A percentile compares a stretch with the other conserved stretches of the same genome.
phyloP scores from a whole-genome alignment of 2,329 filamentous ascomycete genomes.

The Thermothelomyces thermophilus region DNA sequence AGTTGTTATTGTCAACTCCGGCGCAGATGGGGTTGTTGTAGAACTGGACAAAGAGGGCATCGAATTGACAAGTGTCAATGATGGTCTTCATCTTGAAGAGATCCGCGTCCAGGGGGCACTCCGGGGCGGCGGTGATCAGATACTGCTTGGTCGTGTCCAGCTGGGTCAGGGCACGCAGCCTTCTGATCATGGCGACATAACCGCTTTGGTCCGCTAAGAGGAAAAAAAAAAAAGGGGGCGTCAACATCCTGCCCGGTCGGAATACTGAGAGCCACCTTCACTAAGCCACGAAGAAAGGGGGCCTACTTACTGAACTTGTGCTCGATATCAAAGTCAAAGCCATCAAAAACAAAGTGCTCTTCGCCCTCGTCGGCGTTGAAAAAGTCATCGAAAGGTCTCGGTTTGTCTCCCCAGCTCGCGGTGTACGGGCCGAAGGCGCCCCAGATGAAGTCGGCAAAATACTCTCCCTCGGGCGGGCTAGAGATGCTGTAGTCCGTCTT shows the following conservation, averaged over 20 bases:
- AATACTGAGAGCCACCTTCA: neutral
- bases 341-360: slow-evolving; percentile 39
- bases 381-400: slow-evolving; percentile 39
- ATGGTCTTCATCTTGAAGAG: slow-evolving; percentile 40
- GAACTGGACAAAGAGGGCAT: slow-evolving; percentile 41
- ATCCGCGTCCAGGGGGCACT: slow-evolving; percentile 34
- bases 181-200: slow-evolving; percentile 28
- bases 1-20: slow-evolving; percentile 33
- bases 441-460: slow-evolving; percentile 36
- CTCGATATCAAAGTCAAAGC: slow-evolving; percentile 48
- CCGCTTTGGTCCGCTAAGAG: slow-evolving; percentile 23
- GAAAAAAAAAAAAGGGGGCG: neutral
- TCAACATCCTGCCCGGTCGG: slow-evolving; percentile 10
- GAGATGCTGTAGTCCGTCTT: slow-evolving; percentile 32
- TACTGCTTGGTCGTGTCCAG: slow-evolving; percentile 26
- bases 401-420: slow-evolving; percentile 24
- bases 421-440: slow-evolving; percentile 33
- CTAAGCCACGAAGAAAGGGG: neutral
- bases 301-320: slow-evolving; percentile 22
- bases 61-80: slow-evolving; percentile 33
- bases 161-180: slow-evolving; percentile 19
- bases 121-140: slow-evolving; percentile 42
- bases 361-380: slow-evolving; percentile 10
- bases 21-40: slow-evolving; percentile 42
- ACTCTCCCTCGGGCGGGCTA: slow-evolving; percentile 24